A percentile compares a stretch with the other conserved stretches of the same genome.
phyloP scores from a whole-genome alignment of 2,329 filamentous ascomycete genomes.

The Plenodomus lindquistii region DNA sequence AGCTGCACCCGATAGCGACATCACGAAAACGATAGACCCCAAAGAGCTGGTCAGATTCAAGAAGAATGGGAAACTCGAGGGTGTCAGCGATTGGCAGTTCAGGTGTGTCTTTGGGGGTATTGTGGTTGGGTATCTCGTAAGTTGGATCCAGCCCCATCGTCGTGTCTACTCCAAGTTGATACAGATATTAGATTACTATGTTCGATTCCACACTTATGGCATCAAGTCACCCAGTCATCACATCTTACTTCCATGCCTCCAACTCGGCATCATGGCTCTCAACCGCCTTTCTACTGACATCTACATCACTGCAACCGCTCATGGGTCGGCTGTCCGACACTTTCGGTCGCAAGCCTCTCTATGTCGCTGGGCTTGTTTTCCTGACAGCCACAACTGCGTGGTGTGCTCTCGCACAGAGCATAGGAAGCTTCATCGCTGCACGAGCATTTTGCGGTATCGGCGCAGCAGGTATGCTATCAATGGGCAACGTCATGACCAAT shows the following conservation, averaged over 20 bases:
- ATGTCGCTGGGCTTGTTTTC: constrained; percentile 64
- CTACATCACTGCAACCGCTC: constrained; percentile 74
- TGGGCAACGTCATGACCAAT: constrained; percentile 71
- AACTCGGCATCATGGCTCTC: constrained; percentile 83
- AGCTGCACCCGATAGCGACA: constrained; percentile 27
- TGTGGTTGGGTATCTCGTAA: constrained; percentile 44
- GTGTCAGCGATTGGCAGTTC: constrained; percentile 39
- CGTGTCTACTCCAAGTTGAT: background rate
- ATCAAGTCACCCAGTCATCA: constrained; percentile 78
- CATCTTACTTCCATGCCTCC: constrained; percentile 75
- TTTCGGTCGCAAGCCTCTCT: constrained; percentile 69
- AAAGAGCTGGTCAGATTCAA: constrained; percentile 31
- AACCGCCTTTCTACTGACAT: constrained; percentile 76
- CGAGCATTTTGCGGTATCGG: constrained; percentile 73
- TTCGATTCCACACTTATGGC: constrained; percentile 85
- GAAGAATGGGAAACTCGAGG: constrained; percentile 38
- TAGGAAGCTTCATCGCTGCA: constrained; percentile 72
- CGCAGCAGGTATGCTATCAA: constrained; percentile 70
- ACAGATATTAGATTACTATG: constrained; percentile 37
- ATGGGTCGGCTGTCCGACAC: constrained; percentile 76
- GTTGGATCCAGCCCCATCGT: constrained; percentile 6
- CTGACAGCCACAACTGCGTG: constrained; percentile 69
- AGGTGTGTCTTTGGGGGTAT: constrained; percentile 45
- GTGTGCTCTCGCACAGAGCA: constrained; percentile 69
- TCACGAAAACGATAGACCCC: constrained; percentile 16